phyloP scores from a whole-genome alignment of 345 rosid species.

The Jatropha curcas region DNA sequence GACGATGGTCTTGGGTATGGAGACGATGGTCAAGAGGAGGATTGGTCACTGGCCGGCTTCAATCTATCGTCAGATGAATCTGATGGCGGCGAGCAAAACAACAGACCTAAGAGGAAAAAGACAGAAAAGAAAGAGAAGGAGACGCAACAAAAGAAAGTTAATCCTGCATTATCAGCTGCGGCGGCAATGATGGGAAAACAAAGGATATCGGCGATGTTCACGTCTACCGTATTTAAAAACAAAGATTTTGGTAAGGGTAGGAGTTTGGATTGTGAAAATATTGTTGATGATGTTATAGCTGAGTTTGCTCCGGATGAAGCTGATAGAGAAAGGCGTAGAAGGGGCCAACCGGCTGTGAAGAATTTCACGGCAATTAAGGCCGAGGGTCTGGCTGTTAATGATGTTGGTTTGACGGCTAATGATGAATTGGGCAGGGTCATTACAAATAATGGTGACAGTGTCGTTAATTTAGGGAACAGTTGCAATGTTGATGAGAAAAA shows the following conservation, averaged over 20 bases:
- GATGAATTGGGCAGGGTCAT: slow-evolving; percentile 4
- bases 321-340: slow-evolving; percentile 67
- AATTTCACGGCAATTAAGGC: slow-evolving; percentile 19
- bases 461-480: slow-evolving; percentile 7
- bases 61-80: slow-evolving; percentile 68
- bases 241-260: slow-evolving; percentile 60
- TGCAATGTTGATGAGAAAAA: slow-evolving; percentile 28
- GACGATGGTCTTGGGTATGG: slow-evolving; percentile 79
- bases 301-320: slow-evolving; percentile 75
- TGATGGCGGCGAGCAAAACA: slow-evolving; percentile 35
- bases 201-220: slow-evolving; percentile 78
- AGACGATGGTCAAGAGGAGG: slow-evolving; percentile 93
- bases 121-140: slow-evolving; percentile 47
- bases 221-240: slow-evolving; percentile 69
- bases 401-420: slow-evolving; percentile 13
- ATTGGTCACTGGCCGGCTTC: slow-evolving; percentile 64
- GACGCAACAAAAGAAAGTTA: slow-evolving; percentile 45
- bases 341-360: slow-evolving; percentile 32
- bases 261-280: slow-evolving; percentile 51
- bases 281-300: slow-evolving; percentile 77
- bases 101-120: slow-evolving; percentile 49
- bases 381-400: slow-evolving; percentile 28
- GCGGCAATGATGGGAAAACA: slow-evolving; percentile 87
- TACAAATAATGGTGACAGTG: not conserved
- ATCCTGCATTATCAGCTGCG: slow-evolving; percentile 64